Evolutionary conservation across 2,329 filamentous ascomycete species (phyloP).

Genomic region (Grosmannia penicillata): DNA sequence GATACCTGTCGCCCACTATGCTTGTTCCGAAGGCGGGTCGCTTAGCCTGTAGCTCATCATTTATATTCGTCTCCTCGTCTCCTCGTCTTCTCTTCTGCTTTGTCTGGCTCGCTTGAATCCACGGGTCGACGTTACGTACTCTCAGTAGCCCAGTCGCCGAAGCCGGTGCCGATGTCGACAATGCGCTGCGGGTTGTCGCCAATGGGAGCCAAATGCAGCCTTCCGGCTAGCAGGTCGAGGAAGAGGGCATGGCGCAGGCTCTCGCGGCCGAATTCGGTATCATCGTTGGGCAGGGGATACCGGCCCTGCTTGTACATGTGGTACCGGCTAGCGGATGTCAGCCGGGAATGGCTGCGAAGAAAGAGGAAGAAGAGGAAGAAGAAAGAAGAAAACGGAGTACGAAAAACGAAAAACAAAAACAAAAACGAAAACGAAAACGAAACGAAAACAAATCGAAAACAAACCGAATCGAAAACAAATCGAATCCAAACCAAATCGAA

Average conservation of each 20-base stretch:
- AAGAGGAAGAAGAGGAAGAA: not conserved
- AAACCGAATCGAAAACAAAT: not conserved
- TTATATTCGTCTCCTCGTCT: not conserved
- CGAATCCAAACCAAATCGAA: too few relatives aligned
- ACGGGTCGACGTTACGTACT: conserved; percentile 16
- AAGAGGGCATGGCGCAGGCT: conserved; percentile 32
- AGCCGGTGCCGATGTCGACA: conserved; percentile 34
- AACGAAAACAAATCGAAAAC: not conserved
- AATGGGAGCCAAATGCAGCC: conserved; percentile 28
- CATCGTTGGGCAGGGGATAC: conserved; percentile 38
- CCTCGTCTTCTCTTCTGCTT: not conserved
- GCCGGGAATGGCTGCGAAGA: not conserved
- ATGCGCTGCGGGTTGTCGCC: conserved; percentile 30
- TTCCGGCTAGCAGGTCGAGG: conserved; percentile 29
- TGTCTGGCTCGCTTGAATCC: not conserved
- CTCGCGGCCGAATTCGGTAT: conserved; percentile 32
- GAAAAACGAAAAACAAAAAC: not conserved
- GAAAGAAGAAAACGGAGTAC: not conserved
- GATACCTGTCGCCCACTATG: conserved; percentile 28
- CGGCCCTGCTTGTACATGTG: conserved; percentile 30
- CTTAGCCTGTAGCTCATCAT: not conserved
- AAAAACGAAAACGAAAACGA: not conserved
- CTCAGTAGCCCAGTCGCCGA: conserved; percentile 41
- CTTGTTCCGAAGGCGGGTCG: not conserved
- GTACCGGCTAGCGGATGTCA: conserved; percentile 23